Percentiles rank a stretch among this genome's conserved stretches.
Evolutionary conservation across 805 yeast genomes (phyloP).

Genomic region (Komagataella mondaviorum): DNA sequence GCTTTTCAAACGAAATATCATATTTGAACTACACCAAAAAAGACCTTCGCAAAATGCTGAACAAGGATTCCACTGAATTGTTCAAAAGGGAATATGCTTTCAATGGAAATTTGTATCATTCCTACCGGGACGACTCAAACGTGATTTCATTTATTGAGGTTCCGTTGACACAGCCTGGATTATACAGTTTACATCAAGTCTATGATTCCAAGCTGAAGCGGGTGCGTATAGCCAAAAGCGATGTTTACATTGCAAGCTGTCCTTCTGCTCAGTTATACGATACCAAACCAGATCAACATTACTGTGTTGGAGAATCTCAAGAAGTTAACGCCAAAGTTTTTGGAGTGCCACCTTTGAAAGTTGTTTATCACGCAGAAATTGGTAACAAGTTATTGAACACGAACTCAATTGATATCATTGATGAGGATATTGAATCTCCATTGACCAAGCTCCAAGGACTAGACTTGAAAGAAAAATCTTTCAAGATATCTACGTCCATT

Average conservation of each 20-base stretch:
- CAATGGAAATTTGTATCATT: conserved; percentile 1
- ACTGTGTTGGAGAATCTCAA: conserved; percentile 55
- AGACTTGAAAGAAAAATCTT: conserved; percentile 20
- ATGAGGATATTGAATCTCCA: conserved; percentile 39
- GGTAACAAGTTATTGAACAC: conserved; percentile 15
- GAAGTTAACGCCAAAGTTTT: conserved; percentile 32
- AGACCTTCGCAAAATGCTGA: conserved; percentile 30
- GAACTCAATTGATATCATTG: conserved; percentile 21
- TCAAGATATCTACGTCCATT: conserved; percentile 15
- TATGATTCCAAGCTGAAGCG: conserved; percentile 43
- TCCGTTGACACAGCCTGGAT: conserved; percentile 59
- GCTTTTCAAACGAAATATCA: conserved; percentile 35
- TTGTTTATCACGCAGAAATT: conserved; percentile 37
- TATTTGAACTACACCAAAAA: conserved; percentile 40
- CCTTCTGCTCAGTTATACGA: conserved; percentile 51
- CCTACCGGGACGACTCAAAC: background rate
- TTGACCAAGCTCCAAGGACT: conserved; percentile 9
- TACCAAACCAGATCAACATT: conserved; percentile 19
- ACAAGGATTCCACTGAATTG: conserved; percentile 12
- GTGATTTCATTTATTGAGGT: conserved; percentile 44
- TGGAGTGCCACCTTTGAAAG: conserved; percentile 71
- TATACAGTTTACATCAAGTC: conserved; percentile 59
- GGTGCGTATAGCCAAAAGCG: conserved; percentile 45
- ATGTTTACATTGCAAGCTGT: conserved; percentile 58
- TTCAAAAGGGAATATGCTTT: conserved; percentile 1